Percentiles rank a stretch among this genome's conserved stretches.
Conservation (phyloP, 192 early-diverging fungal genomes). For the Rhizoclosmatium globosum region DNA sequence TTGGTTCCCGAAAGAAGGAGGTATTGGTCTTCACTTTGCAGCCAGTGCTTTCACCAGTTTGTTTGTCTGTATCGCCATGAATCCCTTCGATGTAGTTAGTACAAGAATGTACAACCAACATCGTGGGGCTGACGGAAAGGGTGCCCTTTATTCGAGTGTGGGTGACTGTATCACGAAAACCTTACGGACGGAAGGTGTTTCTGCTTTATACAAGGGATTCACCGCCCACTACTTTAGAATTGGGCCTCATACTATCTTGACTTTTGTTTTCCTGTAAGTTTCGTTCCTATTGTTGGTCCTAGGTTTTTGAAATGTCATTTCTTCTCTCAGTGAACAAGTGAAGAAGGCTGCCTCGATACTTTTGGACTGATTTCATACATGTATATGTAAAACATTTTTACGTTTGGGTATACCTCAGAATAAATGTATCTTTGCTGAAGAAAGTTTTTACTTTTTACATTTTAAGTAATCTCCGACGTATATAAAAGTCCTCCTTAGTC, state of each 20-base stretch:
- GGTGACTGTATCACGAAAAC: constrained; percentile 90
- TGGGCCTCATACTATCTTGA: constrained; percentile 94
- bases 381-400: no score
- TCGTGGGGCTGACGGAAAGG: constrained; percentile 64
- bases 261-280: constrained; percentile 81
- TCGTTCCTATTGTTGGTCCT: constrained; percentile 24
- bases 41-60: constrained; percentile 83
- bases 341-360: constrained; percentile 23
- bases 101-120: constrained; percentile 96
- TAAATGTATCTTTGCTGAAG: no score
- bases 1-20: constrained; percentile 62
- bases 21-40: constrained; percentile 74
- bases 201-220: constrained; percentile 93
- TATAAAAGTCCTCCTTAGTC: no score
- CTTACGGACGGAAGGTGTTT: constrained; percentile 78
- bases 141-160: constrained; percentile 81
- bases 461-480: no score
- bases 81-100: constrained; percentile 95
- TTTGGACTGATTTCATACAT: constrained; percentile 17
- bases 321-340: constrained; percentile 29
- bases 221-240: constrained; percentile 89
- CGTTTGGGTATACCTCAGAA: no score
- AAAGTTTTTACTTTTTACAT: no score
- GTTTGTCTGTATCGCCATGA: constrained; percentile 90
- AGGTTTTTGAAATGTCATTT: background rate